Percentiles rank a stretch among this genome's conserved stretches.
Conservation (phyloP, 495 filamentous ascomycete species). For the Aspergillus cavernicola region DNA sequence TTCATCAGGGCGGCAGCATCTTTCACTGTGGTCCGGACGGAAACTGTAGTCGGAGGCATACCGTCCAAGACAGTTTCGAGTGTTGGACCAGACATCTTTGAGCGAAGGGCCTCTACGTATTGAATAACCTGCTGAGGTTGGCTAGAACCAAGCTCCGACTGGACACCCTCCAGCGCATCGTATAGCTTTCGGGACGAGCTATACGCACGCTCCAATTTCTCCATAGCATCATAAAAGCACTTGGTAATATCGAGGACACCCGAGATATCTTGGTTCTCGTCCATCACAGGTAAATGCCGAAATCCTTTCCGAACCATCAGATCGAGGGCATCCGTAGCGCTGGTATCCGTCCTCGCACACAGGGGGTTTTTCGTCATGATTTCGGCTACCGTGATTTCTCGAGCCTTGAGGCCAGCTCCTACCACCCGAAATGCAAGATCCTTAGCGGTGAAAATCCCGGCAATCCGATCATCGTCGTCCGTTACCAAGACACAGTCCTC, state of each 20-base stretch:
- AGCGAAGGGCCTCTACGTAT: constrained; percentile 91
- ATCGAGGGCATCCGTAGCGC: constrained; percentile 94
- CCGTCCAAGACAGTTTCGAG: constrained; percentile 92
- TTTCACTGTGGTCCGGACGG: constrained; percentile 90
- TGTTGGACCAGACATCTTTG: constrained; percentile 97
- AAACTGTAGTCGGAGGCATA: constrained; percentile 87
- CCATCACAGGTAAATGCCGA: constrained; percentile 96
- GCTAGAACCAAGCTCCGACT: constrained; percentile 92
- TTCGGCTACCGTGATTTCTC: constrained; percentile 85
- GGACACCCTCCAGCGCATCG: constrained; percentile 96
- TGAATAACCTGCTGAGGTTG: constrained; percentile 98
- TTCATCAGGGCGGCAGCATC: constrained; percentile 95
- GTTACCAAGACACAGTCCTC: constrained; percentile 99
- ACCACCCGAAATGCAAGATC: constrained; percentile 97
- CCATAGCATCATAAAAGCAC: constrained; percentile 99
- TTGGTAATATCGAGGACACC: constrained; percentile 98
- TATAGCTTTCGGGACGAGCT: constrained; percentile 94
- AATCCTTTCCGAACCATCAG: constrained; percentile 98
- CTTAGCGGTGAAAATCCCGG: constrained; percentile 98
- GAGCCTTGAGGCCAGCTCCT: constrained; percentile 85
- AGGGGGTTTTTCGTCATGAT: constrained; percentile 99
- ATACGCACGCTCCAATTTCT: constrained; percentile 96
- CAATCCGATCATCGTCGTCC: constrained; percentile 94
- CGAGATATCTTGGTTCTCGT: constrained; percentile 98
- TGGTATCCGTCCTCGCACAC: constrained; percentile 95